A percentile compares a stretch with the other conserved stretches of the same genome.
These are phyloP conservation scores for Alnus glutinosa DNA, from an alignment of 306 rosid genomes.

Conservation along the genomic window DNA sequence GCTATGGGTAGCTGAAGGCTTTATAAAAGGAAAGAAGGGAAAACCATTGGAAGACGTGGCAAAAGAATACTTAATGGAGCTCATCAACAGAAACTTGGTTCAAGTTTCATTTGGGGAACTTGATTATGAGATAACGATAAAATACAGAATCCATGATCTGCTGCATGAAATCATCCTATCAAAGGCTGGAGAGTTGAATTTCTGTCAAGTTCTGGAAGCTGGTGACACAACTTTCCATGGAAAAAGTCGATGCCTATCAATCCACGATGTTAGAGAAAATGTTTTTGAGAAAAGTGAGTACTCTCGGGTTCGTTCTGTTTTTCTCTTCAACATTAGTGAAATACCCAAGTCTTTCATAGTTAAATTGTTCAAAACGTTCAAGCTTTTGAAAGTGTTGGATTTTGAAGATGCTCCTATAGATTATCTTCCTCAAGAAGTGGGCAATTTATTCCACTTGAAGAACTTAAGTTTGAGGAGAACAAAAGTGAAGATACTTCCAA, in stretches of 20 bases:
- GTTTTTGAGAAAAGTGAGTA: background rate
- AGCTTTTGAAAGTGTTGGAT: constrained; percentile 6
- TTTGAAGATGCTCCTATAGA: constrained; percentile 7
- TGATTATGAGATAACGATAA: background rate
- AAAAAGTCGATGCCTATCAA: background rate
- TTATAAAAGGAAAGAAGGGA: background rate
- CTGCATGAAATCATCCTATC: background rate
- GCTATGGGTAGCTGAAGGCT: constrained; percentile 20
- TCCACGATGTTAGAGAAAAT: background rate
- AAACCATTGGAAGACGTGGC: background rate
- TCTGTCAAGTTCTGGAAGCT: background rate
- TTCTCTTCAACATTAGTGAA: background rate
- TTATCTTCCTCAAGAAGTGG: background rate
- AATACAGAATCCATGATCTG: background rate
- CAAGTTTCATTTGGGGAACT: background rate
- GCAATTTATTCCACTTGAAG: background rate
- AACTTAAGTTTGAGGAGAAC: constrained; percentile 2
- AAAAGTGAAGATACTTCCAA: constrained; percentile 1
- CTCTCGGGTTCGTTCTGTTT: background rate
- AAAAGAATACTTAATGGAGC: constrained; percentile 12
- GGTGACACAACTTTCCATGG: background rate
- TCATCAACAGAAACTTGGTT: background rate
- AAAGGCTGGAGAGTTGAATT: background rate
- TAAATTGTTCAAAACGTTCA: background rate
- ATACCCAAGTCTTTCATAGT: background rate